Percentiles rank a stretch among this genome's conserved stretches.
Evolutionary conservation across 1,284 basidiomycete genomes (phyloP).

Genomic region (Ustilago shanxiensis): DNA sequence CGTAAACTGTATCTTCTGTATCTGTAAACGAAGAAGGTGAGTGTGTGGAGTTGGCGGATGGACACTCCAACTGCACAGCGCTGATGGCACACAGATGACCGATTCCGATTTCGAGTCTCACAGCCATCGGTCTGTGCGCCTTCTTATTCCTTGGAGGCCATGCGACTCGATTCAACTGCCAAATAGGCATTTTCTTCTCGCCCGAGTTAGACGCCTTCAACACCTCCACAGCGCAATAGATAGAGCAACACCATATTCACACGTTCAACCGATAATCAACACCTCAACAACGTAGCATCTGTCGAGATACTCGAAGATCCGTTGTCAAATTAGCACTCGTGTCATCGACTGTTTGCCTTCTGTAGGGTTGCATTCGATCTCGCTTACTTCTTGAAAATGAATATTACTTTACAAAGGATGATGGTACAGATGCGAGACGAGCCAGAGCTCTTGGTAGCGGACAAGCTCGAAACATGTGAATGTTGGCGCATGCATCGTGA

Average conservation of each 20-base stretch:
- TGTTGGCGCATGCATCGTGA: background rate
- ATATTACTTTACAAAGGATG: background rate
- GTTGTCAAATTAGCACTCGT: no score
- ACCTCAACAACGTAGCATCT: background rate
- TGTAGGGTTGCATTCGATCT: no score
- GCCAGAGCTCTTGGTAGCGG: background rate
- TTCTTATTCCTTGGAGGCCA: background rate
- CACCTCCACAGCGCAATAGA: background rate
- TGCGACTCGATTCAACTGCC: background rate
- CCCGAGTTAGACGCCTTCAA: constrained; percentile 13
- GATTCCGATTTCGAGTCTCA: constrained; percentile 12
- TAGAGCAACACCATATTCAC: background rate
- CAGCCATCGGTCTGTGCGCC: constrained; percentile 48
- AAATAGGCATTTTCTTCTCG: no score
- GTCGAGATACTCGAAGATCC: background rate
- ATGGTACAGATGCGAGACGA: background rate
- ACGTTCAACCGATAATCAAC: no score
- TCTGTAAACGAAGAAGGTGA: background rate
- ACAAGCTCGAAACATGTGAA: background rate
- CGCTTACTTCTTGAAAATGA: no score
- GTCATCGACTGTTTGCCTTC: no score
- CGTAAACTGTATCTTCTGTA: no score
- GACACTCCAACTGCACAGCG: background rate
- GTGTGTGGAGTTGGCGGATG: constrained; percentile 45
- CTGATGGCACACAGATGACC: constrained; percentile 23